phyloP scores from a whole-genome alignment of 345 rosid genomes.

The Linum tenue region DNA sequence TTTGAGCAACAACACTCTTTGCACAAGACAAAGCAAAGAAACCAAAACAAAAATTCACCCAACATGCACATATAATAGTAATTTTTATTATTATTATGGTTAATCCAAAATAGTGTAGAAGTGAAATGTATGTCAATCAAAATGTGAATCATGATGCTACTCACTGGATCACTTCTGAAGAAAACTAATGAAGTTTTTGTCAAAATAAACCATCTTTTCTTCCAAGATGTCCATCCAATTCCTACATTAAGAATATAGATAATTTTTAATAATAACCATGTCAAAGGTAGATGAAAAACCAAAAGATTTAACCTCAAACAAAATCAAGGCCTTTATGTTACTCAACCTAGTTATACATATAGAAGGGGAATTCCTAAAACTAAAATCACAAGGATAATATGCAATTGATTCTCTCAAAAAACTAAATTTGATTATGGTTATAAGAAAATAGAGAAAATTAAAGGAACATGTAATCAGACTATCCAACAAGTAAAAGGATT shows the following conservation, averaged over 20 bases:
- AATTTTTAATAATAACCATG: too few relatives aligned
- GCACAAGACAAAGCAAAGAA: not conserved
- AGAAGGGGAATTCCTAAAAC: too few relatives aligned
- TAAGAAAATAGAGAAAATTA: not conserved
- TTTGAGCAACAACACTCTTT: constrained; percentile 49
- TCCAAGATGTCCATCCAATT: constrained; percentile 85
- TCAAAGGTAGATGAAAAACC: too few relatives aligned
- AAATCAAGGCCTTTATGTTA: too few relatives aligned
- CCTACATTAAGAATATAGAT: constrained; percentile 22
- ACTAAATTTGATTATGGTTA: not conserved
- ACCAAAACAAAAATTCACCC: not conserved
- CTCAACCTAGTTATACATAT: too few relatives aligned
- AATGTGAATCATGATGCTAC: constrained; percentile 9
- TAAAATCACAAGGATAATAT: too few relatives aligned
- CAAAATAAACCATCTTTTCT: constrained; percentile 67
- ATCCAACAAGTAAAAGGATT: too few relatives aligned
- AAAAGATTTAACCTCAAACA: too few relatives aligned
- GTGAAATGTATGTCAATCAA: not conserved
- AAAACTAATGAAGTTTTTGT: constrained; percentile 63
- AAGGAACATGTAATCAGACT: too few relatives aligned
- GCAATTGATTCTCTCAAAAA: not conserved
- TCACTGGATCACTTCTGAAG: constrained; percentile 74
- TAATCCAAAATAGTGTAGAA: not conserved
- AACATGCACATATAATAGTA: too few relatives aligned
- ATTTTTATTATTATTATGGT: too few relatives aligned